Percentiles rank a stretch among this genome's conserved stretches.
Conservation (phyloP, 2,329 filamentous ascomycete species). For the Claviceps lovelessii region DNA sequence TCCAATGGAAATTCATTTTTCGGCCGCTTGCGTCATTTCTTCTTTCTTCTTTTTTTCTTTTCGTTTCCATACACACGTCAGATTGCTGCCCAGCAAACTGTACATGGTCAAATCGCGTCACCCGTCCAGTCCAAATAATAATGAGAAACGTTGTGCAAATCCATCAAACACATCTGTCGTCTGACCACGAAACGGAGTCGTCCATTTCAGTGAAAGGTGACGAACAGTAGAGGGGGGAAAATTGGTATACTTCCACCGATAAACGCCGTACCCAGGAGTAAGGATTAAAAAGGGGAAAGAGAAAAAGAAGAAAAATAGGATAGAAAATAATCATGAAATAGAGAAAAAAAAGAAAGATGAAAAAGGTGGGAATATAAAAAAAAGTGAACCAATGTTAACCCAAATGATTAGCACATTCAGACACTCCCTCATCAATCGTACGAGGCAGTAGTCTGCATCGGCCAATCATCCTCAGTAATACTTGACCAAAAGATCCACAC, state of each 20-base stretch:
- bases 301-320: neutral
- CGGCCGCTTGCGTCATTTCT: neutral
- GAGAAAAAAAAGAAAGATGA: neutral
- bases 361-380: neutral
- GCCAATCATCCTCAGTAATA: slow-evolving; percentile 98
- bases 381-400: slow-evolving; percentile 4
- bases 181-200: neutral
- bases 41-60: neutral
- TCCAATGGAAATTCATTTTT: neutral
- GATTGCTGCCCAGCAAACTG: neutral
- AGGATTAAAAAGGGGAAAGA: slow-evolving; percentile 2
- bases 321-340: slow-evolving; percentile 1
- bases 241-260: slow-evolving; percentile 9
- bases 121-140: neutral
- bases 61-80: neutral
- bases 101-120: neutral
- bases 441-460: slow-evolving; percentile 34
- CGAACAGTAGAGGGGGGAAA: slow-evolving; percentile 7
- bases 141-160: neutral
- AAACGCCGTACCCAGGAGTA: slow-evolving; percentile 10
- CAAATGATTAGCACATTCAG: neutral
- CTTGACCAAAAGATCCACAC: slow-evolving; percentile 97
- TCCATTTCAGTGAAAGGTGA: slow-evolving; percentile 2
- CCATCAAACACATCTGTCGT: slow-evolving; percentile 1
- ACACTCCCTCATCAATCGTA: slow-evolving; percentile 21